Conservation (phyloP, 2,329 filamentous ascomycete species). For the Aspergillus tanneri region DNA sequence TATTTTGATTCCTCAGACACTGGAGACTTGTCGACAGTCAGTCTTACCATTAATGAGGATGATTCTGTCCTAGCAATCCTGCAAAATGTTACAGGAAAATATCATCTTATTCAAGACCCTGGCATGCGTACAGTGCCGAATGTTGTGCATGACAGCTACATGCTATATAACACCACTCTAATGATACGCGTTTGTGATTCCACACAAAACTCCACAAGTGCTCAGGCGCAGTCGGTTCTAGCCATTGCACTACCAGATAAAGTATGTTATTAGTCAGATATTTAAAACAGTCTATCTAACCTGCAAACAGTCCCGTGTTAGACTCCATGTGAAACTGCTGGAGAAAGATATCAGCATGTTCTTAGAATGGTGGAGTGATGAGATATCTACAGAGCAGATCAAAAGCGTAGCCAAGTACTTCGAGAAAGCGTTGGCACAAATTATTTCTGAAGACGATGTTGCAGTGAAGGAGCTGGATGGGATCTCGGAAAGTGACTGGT, state of each 20-base stretch:
- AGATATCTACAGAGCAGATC: constrained; percentile 39
- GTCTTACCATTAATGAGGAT: constrained; percentile 30
- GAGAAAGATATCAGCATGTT: constrained; percentile 37
- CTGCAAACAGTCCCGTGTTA: constrained; percentile 33
- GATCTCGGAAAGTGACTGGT: constrained; percentile 57
- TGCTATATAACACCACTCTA: constrained; percentile 38
- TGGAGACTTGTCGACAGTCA: constrained; percentile 22
- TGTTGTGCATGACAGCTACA: constrained; percentile 18
- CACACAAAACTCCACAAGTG: constrained; percentile 15
- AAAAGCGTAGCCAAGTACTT: constrained; percentile 55
- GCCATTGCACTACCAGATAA: constrained; percentile 34
- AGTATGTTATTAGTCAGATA: constrained; percentile 22
- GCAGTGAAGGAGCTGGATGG: constrained; percentile 51
- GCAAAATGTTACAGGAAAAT: constrained; percentile 25
- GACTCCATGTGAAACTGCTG: constrained; percentile 38
- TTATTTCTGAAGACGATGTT: constrained; percentile 46
- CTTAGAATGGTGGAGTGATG: constrained; percentile 40
- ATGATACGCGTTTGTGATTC: constrained; percentile 35
- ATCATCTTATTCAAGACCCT: constrained; percentile 9
- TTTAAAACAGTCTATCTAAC: constrained; percentile 6
- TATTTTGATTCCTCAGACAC: constrained; percentile 26
- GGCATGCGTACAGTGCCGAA: constrained; percentile 11
- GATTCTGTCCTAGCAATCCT: constrained; percentile 29
- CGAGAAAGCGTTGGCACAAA: constrained; percentile 51
- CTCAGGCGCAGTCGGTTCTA: constrained; percentile 25